Evolutionary conservation across 129 eudicot genomes (phyloP), one percentile per base, ranked within the genome.

Genomic region (Tanacetum coccineum): DNA sequence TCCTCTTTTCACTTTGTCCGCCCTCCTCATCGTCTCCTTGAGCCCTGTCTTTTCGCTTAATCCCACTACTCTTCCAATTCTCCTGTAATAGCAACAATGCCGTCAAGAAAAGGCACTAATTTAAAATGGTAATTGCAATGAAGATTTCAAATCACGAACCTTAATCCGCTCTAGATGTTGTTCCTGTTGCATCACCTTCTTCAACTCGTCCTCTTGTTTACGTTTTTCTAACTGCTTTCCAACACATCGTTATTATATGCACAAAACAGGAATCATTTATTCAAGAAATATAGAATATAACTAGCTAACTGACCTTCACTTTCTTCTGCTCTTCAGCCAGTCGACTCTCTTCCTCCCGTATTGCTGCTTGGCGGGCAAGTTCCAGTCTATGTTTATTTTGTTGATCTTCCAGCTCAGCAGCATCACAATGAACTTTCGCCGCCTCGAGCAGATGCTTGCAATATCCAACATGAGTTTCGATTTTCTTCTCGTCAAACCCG

Each of bases 401-500:
- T 73, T 80, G 79, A 62, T 93, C 95, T 70, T 93, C 96, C 15
- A 80, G 80, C 82, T 93, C 96, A 77, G 98, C 98, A 71, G 87
- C 92, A 71, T 93, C 95, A 69, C 86, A 76, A 51, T 93, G 95
- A 49, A 88, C 88, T 77, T 82, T 89, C 45, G 98, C 98, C 61
- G 88, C 95, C 53, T 84, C 95, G 5, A 88, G 87, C 81, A 93
- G 80, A 81, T 93, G 96, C 78, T 93, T 84, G 81, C 98, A 93
- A 57, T 93, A 93, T 51, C 81, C 85, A 67, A 93, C 96, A 81
- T 88, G 98, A 36, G 98, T 93, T 47, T 82, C 98, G 50, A 93
- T 93, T 79, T 93, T 93, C 84, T 88, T 93, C 81, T 93, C 96
- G 68, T 93, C 98, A 82, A 93, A 89, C 48, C 96, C 96, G 62